Conservation (phyloP, 148 eudicot genomes). For the Fagopyrum tataricum region DNA sequence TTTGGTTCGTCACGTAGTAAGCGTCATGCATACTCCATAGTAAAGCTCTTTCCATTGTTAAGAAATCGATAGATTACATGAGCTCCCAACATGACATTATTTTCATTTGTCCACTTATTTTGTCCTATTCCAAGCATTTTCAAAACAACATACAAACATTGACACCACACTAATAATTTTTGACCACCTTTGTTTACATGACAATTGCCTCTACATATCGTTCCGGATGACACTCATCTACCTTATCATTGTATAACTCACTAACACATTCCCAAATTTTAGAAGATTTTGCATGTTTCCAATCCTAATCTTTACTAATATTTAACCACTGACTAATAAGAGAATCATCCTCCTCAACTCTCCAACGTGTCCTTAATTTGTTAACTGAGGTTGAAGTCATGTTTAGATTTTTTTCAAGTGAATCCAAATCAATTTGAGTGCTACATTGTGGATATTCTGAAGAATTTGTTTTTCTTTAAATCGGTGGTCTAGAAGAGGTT, state of each 20-base stretch:
- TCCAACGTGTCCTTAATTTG: background rate
- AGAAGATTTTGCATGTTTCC: background rate
- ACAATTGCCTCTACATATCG: background rate
- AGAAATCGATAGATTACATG: too few relatives aligned
- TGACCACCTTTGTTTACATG: background rate
- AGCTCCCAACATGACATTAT: background rate
- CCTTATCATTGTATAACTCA: background rate
- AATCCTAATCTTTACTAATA: background rate
- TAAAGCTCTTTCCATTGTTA: background rate
- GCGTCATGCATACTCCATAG: background rate
- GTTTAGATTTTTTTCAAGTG: background rate
- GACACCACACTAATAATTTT: background rate
- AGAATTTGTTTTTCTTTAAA: background rate
- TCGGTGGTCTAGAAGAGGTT: background rate
- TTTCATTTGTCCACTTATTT: background rate
- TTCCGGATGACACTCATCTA: background rate
- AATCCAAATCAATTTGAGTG: background rate
- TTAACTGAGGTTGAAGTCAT: background rate
- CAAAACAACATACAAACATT: background rate
- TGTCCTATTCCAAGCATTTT: background rate
- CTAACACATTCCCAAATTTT: background rate
- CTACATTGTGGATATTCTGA: background rate
- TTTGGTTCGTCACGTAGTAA: background rate
- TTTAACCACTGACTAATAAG: background rate
- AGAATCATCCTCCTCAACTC: background rate